Base-by-base conservation (phyloP, 129 eudicot genomes). In the Pulicaria dysenterica region DNA sequence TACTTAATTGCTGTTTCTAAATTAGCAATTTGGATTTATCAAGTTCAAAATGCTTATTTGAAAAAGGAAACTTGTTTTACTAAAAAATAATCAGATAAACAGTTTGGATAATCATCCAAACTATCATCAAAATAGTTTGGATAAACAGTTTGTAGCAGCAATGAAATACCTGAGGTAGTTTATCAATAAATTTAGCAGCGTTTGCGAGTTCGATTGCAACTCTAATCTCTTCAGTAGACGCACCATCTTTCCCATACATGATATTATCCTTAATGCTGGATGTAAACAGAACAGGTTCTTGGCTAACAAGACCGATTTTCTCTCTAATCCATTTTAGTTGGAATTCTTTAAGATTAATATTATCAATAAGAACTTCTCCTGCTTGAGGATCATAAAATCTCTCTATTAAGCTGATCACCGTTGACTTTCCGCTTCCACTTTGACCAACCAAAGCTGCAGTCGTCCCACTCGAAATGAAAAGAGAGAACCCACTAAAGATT, bases 381-480 rank as follows among this genome's bases (percentile, higher is more conserved):
- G 85, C 81, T 54, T 80, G 89, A 50, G 97, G 97, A 80, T 91
- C 97, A 49, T 91, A 91, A 73, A 91, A 91, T 73, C 97, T 87
- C 80, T 91, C 95, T 13, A 91, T 85, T 70, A 91, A 47, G 43
- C 95, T 83, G 19, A 91, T 85, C 11, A 91, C 92, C 0, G 95
- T 88, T 3, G 97, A 91, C 66, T 91, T 91, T 3, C 97, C 97
- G 9, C 97, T 91, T 51, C 95, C 97, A 62, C 97, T 91, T 73
- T 91, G 89, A 44, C 95, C 95, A 60, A 91, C 97, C 83, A 91
- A 72, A 72, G 97, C 97, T 34, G 91, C 88, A 59, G 95, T 91
- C 5, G 76, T 77, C 65, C 97, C 97, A 55, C 91, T 87, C 3
- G 91, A 69, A 60, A 91, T 83, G 58, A 43, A 63, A 8, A 91